These are phyloP conservation scores for Lipomyces oligophaga DNA, from an alignment of 805 yeast genomes.

Conservation along the genomic window DNA sequence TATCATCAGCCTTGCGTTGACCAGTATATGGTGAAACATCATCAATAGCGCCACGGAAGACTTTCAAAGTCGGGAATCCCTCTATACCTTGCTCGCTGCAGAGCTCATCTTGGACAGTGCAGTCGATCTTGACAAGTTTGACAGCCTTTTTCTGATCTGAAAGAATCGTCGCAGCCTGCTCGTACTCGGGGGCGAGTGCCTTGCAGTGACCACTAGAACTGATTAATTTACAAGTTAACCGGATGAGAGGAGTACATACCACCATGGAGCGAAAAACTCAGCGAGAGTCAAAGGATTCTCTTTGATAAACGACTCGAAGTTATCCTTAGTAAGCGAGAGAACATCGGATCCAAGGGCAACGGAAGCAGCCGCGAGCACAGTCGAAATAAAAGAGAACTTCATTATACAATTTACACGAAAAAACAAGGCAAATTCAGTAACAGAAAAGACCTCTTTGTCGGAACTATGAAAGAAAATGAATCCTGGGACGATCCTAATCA, in stretches of 20 bases:
- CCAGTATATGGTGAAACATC: constrained; percentile 70
- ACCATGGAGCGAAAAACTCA: constrained; percentile 93
- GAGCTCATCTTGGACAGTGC: constrained; percentile 71
- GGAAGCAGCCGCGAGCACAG: constrained; percentile 14
- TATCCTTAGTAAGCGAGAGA: constrained; percentile 64
- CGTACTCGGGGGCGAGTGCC: constrained; percentile 74
- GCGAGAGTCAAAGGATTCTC: constrained; percentile 77
- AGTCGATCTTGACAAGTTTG: constrained; percentile 78
- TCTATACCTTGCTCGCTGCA: constrained; percentile 64
- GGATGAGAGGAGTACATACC: constrained; percentile 19
- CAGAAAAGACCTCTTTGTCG: too few species aligned
- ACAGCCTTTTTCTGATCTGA: constrained; percentile 58
- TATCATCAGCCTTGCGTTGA: constrained; percentile 75
- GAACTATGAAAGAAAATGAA: too few species aligned
- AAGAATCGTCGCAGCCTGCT: constrained; percentile 65
- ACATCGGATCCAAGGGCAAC: constrained; percentile 71
- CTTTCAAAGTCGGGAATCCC: constrained; percentile 83
- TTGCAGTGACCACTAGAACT: constrained; percentile 74
- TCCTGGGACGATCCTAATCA: too few species aligned
- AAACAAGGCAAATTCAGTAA: too few species aligned
- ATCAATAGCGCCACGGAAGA: constrained; percentile 53
- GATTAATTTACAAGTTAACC: not conserved
- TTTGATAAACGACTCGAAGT: constrained; percentile 61
- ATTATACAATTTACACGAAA: too few species aligned
- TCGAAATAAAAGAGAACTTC: constrained; percentile 18